Evolutionary conservation across 1,284 basidiomycete species (phyloP), one percentile per base, ranked within the genome.

Genomic region (Ceratobasidium theobromae): DNA sequence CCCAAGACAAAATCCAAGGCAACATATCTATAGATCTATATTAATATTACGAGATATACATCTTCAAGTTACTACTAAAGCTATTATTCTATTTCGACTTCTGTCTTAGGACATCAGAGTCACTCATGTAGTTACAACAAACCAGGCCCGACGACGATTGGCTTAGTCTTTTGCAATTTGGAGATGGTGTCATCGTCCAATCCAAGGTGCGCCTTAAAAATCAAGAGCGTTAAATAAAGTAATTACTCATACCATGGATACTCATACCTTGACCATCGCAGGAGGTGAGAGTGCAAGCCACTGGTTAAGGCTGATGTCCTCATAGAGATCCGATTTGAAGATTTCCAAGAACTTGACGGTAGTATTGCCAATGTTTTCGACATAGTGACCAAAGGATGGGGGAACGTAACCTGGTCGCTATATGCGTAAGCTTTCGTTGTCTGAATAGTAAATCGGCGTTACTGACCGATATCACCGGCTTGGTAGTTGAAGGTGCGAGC

Each of bases 401-500:
- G 85, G 84, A 52, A 86, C 80, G 68, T 85, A 86, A 30, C 81
- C 80, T 80, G 58, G 43, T 11, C 18, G 8, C 8, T 8, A 45
- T 45, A 6, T 8, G 8, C 8, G 6, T 38, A 16, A 38, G 35
- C 8, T 38, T 8, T 38, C 16, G 6, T 16, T 16, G 6, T 11
- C 5, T 9, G 5, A 45, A 11, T 45, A 12, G 18, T 45, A 21
- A 11, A 9, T 5, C 5, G 41, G 14, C 4, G n/a, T 9, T 8
- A 73, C 69, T 84, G 84, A 25, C 82, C 86, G 66, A 88, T 81
- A 72, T 88, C 86, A 18, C 86, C 86, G 53, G 82, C 77, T 76
- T 84, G 80, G 72, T 83, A 88, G 72, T 89, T 81, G 74, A 86
- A 89, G 0, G 88, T 89, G 48, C 84, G 74, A 1, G 88, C 85